Base-by-base conservation (phyloP, 2,329 filamentous ascomycete genomes). In the Mollisia scopiformis region DNA sequence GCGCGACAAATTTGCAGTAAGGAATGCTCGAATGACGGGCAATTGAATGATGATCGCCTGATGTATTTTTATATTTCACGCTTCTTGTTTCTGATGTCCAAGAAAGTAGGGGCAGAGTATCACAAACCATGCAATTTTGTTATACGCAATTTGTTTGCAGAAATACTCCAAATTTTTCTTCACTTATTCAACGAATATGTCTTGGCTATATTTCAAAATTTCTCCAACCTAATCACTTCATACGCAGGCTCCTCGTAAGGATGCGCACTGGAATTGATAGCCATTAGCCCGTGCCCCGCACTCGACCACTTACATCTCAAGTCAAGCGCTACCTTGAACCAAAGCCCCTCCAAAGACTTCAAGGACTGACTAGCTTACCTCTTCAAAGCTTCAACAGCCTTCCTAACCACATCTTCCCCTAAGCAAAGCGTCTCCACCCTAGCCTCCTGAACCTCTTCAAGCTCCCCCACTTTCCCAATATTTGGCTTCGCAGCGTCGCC, bases 351-450 rank as follows among this genome's bases (percentile, higher is more conserved):
- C 16, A 35, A 7, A 28, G 46, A 41, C 21, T 52, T 53, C 21
- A 11, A 19, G 28, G 59, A 79, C 83, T 70, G 66, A 89, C 88
- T n/a, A n/a, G n/a, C n/a, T n/a, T n/a, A n/a, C n/a, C 76, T 79
- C 73, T 89, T 91, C 74, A 92, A 71, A 4, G 86, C 88, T 30
- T 79, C 80, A 0, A 91, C 87, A 1, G 82, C 88, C 39, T 79
- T 79, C 62, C 76, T 79, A 0, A 79, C 79, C 19, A 84, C 78
- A 8, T 88, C 84, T 67, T 83, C 80, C 0, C 87, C 86, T 0
- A 85, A 67, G 69, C 86, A 88, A 2, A 89, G 70, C 1, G 84
- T 83, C 77, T 92, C 88, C 16, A 89, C 84, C 51, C 81, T 80
- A 1, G 83, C 78, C 73, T 91, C 88, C 3, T 82, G 78, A 0